Percentiles rank a stretch among this genome's conserved stretches.
Evolutionary conservation across 176 grass and related monocot genomes (phyloP).

Genomic region (Avena insularis): DNA sequence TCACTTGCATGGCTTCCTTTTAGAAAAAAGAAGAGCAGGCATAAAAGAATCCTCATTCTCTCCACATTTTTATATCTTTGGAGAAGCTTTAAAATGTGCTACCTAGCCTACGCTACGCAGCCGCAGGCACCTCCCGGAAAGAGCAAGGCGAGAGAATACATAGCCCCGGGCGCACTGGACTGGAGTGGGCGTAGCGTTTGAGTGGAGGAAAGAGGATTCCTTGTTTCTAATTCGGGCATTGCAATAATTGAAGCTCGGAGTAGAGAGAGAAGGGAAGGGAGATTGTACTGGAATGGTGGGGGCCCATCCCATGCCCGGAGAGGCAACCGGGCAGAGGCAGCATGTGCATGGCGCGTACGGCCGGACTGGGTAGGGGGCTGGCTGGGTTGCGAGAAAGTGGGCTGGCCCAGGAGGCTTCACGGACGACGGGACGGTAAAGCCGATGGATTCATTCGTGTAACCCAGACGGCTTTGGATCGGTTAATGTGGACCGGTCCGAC

Average conservation of each 20-base stretch:
- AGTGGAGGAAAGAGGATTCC: conserved; percentile 53
- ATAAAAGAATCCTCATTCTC: too few relatives aligned
- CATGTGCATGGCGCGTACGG: conserved; percentile 17
- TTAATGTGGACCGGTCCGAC: conserved; percentile 27
- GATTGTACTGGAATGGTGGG: background rate
- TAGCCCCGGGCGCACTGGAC: background rate
- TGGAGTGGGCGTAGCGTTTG: conserved; percentile 46
- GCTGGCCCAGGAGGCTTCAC: conserved; percentile 52
- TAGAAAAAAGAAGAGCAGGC: too few relatives aligned
- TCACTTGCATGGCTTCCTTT: too few relatives aligned
- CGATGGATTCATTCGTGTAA: background rate
- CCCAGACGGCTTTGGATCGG: background rate
- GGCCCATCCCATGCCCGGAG: background rate
- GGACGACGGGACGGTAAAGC: conserved; percentile 34
- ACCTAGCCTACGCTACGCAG: background rate
- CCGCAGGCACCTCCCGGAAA: background rate
- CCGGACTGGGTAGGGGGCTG: too few relatives aligned
- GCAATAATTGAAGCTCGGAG: conserved; percentile 51
- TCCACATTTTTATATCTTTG: background rate
- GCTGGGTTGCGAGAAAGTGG: conserved; percentile 31
- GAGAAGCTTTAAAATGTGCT: conserved; percentile 27
- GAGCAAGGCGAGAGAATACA: background rate
- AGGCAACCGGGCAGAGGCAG: background rate
- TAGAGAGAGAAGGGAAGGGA: background rate
- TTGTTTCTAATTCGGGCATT: conserved; percentile 69